Conservation (phyloP, 306 rosid species). For the Notholithocarpus densiflorus region DNA sequence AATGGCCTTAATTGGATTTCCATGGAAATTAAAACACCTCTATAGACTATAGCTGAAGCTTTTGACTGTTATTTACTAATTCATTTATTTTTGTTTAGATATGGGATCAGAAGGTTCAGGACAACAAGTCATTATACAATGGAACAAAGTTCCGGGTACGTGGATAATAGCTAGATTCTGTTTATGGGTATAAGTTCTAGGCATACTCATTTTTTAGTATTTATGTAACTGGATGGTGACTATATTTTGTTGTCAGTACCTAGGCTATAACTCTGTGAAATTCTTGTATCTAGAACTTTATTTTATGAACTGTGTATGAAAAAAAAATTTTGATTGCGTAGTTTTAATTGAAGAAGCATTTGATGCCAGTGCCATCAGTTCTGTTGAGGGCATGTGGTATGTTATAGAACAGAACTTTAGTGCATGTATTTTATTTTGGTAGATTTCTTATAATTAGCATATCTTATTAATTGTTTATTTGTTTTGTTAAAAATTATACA, state of each 20-base stretch:
- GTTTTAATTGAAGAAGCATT: not conserved
- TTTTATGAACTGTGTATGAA: not conserved
- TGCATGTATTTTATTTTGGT: not conserved
- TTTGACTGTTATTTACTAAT: not conserved
- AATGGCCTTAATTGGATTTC: not conserved
- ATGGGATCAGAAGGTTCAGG: conserved; percentile 69
- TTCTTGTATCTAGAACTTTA: not conserved
- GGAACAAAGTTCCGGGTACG: conserved; percentile 83
- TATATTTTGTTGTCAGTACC: not conserved
- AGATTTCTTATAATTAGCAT: conserved; percentile 6
- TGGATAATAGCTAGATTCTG: not conserved
- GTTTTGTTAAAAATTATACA: conserved; percentile 28
- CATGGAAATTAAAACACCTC: not conserved
- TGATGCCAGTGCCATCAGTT: not conserved
- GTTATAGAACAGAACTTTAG: not conserved
- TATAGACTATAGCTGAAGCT: not conserved
- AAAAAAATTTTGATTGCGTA: not conserved
- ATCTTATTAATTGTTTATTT: not conserved
- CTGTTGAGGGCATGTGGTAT: too few relatives aligned
- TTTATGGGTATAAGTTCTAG: not conserved
- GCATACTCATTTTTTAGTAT: not conserved
- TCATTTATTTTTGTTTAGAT: conserved; percentile 38
- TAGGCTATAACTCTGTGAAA: not conserved
- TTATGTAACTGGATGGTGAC: not conserved
- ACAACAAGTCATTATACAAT: conserved; percentile 65